Evolutionary conservation across 805 yeast species (phyloP).

Genomic region (Lipomyces chichibuensis): DNA sequence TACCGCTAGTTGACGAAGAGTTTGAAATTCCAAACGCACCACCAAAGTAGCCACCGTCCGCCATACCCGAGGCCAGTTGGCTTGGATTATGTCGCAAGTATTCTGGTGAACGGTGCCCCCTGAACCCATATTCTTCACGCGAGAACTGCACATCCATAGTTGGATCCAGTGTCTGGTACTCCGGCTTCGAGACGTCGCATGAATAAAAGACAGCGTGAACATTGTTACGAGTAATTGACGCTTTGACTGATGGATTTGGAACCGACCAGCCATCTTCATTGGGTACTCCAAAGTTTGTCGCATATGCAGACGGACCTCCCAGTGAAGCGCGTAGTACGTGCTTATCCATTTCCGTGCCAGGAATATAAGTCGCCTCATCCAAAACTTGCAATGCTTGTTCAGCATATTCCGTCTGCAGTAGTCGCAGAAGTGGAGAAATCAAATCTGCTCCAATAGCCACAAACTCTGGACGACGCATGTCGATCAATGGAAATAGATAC

Average conservation of each 20-base stretch:
- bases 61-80: conserved; percentile 21
- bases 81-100: conserved; percentile 1
- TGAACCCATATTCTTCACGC: conserved; percentile 47
- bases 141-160: conserved; percentile 41
- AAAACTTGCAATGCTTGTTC: conserved; percentile 86
- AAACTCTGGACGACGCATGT: conserved; percentile 75
- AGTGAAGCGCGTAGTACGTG: conserved; percentile 90
- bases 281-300: conserved; percentile 92
- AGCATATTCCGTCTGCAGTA: conserved; percentile 81
- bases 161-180: conserved; percentile 35
- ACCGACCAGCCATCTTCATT: conserved; percentile 96
- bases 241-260: conserved; percentile 90
- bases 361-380: conserved; percentile 80
- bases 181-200: conserved; percentile 54
- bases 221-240: conserved; percentile 85
- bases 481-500: conserved; percentile 73
- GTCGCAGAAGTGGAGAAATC: conserved; percentile 82
- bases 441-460: conserved; percentile 92
- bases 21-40: conserved; percentile 24
- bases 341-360: conserved; percentile 88
- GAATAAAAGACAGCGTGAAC: conserved; percentile 94
- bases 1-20: conserved; percentile 12
- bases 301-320: conserved; percentile 78
- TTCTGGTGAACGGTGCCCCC: conserved; percentile 8
- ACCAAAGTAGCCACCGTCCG: conserved; percentile 30